These are phyloP conservation scores for Penicillium sclerotiorum DNA, from an alignment of 2,329 filamentous ascomycete species.

Conservation along the genomic window DNA sequence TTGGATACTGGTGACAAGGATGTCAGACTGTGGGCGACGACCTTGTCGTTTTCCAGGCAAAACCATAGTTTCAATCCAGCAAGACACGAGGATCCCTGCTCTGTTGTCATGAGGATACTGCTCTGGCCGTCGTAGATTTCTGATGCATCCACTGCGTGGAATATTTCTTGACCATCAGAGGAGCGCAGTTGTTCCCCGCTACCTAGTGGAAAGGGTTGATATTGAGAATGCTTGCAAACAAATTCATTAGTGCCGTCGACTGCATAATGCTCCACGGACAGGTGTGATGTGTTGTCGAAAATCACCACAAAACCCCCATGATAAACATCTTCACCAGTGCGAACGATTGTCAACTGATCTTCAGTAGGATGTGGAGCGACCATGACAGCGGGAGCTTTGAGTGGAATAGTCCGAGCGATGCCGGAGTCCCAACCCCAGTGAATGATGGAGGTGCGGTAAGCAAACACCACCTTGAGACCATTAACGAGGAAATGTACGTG, in stretches of 20 bases:
- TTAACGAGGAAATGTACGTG: conserved; percentile 23
- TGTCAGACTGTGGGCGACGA: background rate
- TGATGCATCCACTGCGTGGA: background rate
- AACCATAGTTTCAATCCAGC: background rate
- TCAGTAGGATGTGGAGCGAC: conserved; percentile 19
- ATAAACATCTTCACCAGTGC: conserved; percentile 5
- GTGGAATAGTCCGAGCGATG: conserved; percentile 16
- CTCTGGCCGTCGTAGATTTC: conserved; percentile 6
- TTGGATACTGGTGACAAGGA: background rate
- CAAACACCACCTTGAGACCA: conserved; percentile 26
- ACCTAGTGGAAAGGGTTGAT: background rate
- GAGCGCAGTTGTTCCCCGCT: background rate
- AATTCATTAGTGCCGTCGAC: background rate
- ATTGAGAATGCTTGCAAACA: background rate
- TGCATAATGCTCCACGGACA: background rate
- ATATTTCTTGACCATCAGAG: background rate
- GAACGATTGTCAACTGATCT: conserved; percentile 22
- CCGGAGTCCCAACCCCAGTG: conserved; percentile 26
- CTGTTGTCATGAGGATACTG: background rate
- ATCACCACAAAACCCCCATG: background rate
- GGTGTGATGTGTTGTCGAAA: background rate
- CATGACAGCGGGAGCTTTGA: conserved; percentile 9
- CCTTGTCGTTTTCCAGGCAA: background rate
- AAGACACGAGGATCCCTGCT: background rate
- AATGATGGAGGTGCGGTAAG: conserved; percentile 21